Evolutionary conservation across 2,329 filamentous ascomycete species (phyloP).

Genomic region (Clonostachys byssicola): DNA sequence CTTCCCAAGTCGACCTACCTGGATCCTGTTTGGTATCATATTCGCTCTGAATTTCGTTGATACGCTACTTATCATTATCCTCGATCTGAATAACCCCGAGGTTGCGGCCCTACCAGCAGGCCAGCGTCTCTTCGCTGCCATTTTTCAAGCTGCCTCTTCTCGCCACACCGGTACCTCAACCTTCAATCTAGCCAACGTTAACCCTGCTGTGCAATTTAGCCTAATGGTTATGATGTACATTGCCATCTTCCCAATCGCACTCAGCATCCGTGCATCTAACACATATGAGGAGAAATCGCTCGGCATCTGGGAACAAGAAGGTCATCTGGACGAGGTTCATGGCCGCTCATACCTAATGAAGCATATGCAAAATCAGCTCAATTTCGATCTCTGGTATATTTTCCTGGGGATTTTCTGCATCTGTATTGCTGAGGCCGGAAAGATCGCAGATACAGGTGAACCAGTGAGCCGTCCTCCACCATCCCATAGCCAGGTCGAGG

Average conservation of each 20-base stretch:
- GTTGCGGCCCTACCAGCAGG: slow-evolving; percentile 38
- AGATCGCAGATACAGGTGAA: slow-evolving; percentile 1
- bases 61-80: slow-evolving; percentile 45
- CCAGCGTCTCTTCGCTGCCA: slow-evolving; percentile 46
- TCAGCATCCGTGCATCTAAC: slow-evolving; percentile 57
- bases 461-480: slow-evolving; percentile 1
- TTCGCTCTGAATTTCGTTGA: slow-evolving; percentile 49
- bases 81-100: slow-evolving; percentile 46
- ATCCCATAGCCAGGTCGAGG: background rate
- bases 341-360: slow-evolving; percentile 17
- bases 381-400: slow-evolving; percentile 35
- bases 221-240: slow-evolving; percentile 66
- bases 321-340: slow-evolving; percentile 1
- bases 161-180: slow-evolving; percentile 43
- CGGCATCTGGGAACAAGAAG: slow-evolving; percentile 50
- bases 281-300: slow-evolving; percentile 59
- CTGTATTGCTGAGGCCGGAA: slow-evolving; percentile 12
- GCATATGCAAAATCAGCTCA: slow-evolving; percentile 30
- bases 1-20: slow-evolving; percentile 56
- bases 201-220: slow-evolving; percentile 51
- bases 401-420: slow-evolving; percentile 31
- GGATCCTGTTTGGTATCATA: slow-evolving; percentile 48
- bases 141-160: slow-evolving; percentile 52
- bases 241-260: slow-evolving; percentile 55
- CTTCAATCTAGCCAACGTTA: slow-evolving; percentile 43